phyloP scores from a whole-genome alignment of 192 early-diverging fungal genomes.

The Rhizoclosmatium globosum region DNA sequence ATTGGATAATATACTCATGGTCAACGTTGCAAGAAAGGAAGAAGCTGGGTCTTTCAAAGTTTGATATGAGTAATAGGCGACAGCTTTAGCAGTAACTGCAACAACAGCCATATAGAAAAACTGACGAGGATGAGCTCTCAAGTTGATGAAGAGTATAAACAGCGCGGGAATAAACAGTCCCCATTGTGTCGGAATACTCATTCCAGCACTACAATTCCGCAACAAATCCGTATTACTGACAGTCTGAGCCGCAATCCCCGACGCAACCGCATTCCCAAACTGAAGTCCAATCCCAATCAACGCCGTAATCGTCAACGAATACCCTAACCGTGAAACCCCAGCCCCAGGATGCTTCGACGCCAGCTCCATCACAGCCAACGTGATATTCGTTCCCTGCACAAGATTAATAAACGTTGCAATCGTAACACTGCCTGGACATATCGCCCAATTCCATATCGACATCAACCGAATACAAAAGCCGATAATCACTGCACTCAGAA shows the following conservation, averaged over 20 bases:
- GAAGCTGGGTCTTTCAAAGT: conserved; percentile 31
- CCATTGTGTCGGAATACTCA: not conserved
- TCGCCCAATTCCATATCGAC: conserved; percentile 5
- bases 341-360: conserved; percentile 43
- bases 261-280: conserved; percentile 41
- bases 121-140: conserved; percentile 48
- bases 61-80: not conserved
- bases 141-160: conserved; percentile 32
- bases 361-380: conserved; percentile 46
- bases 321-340: conserved; percentile 42
- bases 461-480: conserved; percentile 8
- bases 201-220: too few relatives aligned
- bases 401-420: conserved; percentile 42
- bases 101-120: conserved; percentile 45
- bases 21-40: conserved; percentile 35
- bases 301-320: conserved; percentile 44
- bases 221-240: too few relatives aligned
- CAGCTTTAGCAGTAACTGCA: conserved; percentile 26
- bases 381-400: conserved; percentile 46
- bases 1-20: conserved; percentile 38
- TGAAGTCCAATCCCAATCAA: conserved; percentile 50
- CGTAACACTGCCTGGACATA: conserved; percentile 18
- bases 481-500: conserved; percentile 6
- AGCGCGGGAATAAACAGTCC: conserved; percentile 44
- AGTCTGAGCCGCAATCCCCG: too few relatives aligned